Base-by-base conservation (phyloP, 371 early-diverging fungal genomes). In the Mortierella sp. region DNA sequence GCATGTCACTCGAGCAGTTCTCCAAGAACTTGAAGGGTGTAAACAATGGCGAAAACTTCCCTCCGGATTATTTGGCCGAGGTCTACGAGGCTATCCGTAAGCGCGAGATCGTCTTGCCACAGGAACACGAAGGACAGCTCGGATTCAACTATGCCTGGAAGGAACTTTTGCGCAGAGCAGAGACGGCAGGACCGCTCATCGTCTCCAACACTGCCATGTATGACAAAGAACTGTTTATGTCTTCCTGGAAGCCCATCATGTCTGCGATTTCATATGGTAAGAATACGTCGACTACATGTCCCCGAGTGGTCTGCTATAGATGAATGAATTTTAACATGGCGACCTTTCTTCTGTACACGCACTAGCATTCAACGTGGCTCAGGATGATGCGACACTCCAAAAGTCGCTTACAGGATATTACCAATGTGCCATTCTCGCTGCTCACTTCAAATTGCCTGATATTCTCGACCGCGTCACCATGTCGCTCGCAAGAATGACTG, bases 91-190 rank as follows among this genome's bases (percentile, higher is more conserved):
- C 94, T 3, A 97, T 97, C 75, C 90, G 91, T 31, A 91, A 93
- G 71, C 90, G 92, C 46, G 97, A 97, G 87, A 96, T 97, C 77
- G 91, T 97, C 5, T 93, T 97, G 91, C 96, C 97, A 2, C 96
- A 95, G 84, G 98, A 97, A 78, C 97, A 97, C 75, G 96, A 97
- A 75, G 98, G 98, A 2, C 95, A 94, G 16, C 91, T 97, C n/a
- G 97, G 98, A 24, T 98, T 98, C 87, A 96, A 96, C 73, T 97
- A 97, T 83, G 95, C 95, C 0, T 99, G 98, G 98, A 96, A 94
- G 80, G 97, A 97, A 74, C 86, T 97, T n/a, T 87, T 96, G 73
- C 90, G 87, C 4, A 89, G 92, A 59, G 88, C 95, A 0, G 88
- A 90, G 0, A 73, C 79, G 0, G 79, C 91, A 19, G 93, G 93